Conservation (phyloP, 352 stramenopile genomes). For the Phytophthora podocarpi region DNA sequence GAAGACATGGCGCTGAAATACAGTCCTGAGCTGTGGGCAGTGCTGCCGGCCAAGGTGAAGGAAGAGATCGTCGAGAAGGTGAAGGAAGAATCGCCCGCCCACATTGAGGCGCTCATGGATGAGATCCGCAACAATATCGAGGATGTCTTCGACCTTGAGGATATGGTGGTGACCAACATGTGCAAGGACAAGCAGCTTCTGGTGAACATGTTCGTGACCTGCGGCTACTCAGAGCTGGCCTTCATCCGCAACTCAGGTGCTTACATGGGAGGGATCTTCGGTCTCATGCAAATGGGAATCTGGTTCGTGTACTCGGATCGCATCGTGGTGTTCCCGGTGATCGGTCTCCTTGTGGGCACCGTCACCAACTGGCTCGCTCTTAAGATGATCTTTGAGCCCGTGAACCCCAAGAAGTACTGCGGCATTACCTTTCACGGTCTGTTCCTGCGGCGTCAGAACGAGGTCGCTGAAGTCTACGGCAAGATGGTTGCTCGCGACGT, state of each 20-base stretch:
- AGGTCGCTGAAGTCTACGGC: conserved; percentile 90
- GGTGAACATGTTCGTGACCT: conserved; percentile 95
- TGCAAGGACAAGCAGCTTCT: conserved; percentile 95
- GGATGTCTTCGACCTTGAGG: conserved; percentile 95
- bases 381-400: conserved; percentile 93
- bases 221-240: conserved; percentile 90
- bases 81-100: conserved; percentile 91
- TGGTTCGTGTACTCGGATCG: conserved; percentile 87
- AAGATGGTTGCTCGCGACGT: conserved; percentile 86
- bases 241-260: conserved; percentile 93
- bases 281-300: conserved; percentile 88
- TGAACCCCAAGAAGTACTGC: conserved; percentile 85
- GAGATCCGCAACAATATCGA: conserved; percentile 96
- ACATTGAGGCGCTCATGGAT: conserved; percentile 94
- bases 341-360: conserved; percentile 95
- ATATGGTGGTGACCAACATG: conserved; percentile 95
- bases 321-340: conserved; percentile 89
- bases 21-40: conserved; percentile 83
- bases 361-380: conserved; percentile 97
- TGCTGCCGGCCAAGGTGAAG: conserved; percentile 81
- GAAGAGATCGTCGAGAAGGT: conserved; percentile 94
- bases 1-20: conserved; percentile 92
- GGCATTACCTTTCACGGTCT: conserved; percentile 95
- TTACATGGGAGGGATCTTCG: conserved; percentile 91
- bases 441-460: conserved; percentile 93